Base-by-base conservation (phyloP, 345 rosid species). In the Rhodomyrtus tomentosa region DNA sequence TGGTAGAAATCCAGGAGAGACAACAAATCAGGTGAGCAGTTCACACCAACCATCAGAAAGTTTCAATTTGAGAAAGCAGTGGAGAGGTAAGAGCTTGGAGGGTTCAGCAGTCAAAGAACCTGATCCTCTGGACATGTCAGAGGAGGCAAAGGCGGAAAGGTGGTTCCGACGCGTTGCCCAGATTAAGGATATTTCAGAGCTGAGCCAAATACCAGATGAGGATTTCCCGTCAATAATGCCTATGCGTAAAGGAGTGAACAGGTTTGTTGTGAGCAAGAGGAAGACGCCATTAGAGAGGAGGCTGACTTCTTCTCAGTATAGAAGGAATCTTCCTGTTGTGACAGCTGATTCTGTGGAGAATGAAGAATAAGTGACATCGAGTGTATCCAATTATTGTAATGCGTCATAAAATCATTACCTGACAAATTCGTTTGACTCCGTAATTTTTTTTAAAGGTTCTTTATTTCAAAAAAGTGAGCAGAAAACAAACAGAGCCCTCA, bases 161-260 rank as follows among this genome's bases (percentile, higher is more conserved):
- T 97, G 99, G 99, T 97, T 95, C 87, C 88, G 91, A 51, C 91
- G 99, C 0, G 99, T 90, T 80, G 98, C 98, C 20, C 98, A 97
- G 88, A 96, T 97, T 25, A 94, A 97, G 84, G 96, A 97, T 88
- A 96, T 96, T 55, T 97, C 99, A 36, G 99, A 96, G 91, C 92
- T 97, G n/a, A 97, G 99, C 88, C 92, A 95, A 90, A 97, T 97
- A 80, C 99, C 99, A 0, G 99, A 96, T 62, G 98, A 97, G 88
- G 99, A 97, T 87, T 97, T 97, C 90, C 98, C 99, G 0, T 95
- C 98, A 21, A 97, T 97, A 90, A 95, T 97, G 99, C 99, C 99
- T 16, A 95, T 97, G 99, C 90, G 99, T 88, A 97, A 95, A 91
- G 99, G 99, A 48, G 99, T 95, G 80, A 95, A 96, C 90, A 91